Base-by-base conservation (phyloP, 176 grass and related monocot genomes). In the maize (Zea mays) region DNA sequence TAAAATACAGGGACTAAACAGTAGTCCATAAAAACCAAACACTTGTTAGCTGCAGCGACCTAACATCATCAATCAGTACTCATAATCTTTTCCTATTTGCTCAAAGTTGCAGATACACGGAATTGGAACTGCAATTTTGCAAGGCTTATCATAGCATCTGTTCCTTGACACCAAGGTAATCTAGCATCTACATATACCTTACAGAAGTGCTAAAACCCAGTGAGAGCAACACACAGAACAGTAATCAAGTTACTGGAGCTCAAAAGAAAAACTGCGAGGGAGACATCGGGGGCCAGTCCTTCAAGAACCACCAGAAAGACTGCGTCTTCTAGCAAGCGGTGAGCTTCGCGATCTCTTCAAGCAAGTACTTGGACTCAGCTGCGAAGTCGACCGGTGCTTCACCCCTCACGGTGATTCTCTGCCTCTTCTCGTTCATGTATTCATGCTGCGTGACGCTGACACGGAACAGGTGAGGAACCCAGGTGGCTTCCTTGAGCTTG, bases 401-500 rank as follows among this genome's bases (percentile, higher is more conserved):
- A 12, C 20, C 62, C 63, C 92, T 88, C 41, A 99, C 85, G 10
- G 92, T 95, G 79, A 92, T 95, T 62, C 96, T 86, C 67, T 99
- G 92, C 78, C 90, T 88, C 65, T 78, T 95, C 75, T 95, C 96
- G 4, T 81, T 83, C 88, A 92, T 99, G 78, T 95, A 99, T 55
- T 99, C 96, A 4, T 87, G 67, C 27, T 88, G 87, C 0, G 45
- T 42, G 0, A 99, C 92, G 0, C 87, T 92, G 64, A 99, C 90
- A 0, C 92, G 82, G 65, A 99, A 92, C 54, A 92, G 73, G 73
- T 95, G 89, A 57, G 89, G 87, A 84, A 90, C 79, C 92, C 92
- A 99, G 45, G 85, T 99, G 8, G 92, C 92, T 59, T 89, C 87
- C 73, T 95, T 99, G 77, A 99, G 79, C 68, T 95, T 99, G 74